Evolutionary conservation across 305 asterid genomes (phyloP).

Genomic region (Rubia peregrina): DNA sequence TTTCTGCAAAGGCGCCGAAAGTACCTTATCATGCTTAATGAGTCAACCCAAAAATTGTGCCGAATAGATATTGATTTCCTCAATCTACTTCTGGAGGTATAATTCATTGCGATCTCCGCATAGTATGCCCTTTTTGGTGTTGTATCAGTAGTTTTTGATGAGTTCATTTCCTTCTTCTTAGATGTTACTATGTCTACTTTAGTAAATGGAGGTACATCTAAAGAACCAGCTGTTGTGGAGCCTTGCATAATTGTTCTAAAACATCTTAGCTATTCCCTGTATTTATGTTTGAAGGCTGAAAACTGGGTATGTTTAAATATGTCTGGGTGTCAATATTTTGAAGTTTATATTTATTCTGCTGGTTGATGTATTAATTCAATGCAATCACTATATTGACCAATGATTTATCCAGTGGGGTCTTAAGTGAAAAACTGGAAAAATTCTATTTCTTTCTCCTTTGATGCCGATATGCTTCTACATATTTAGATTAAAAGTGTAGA

Average conservation of each 20-base stretch:
- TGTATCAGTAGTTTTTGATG: slow-evolving; percentile 4
- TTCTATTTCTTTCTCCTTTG: background rate
- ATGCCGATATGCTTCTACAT: background rate
- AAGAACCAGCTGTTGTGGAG: slow-evolving; percentile 46
- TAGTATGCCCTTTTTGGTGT: slow-evolving; percentile 3
- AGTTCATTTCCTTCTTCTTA: slow-evolving; percentile 25
- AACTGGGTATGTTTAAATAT: slow-evolving; percentile 49
- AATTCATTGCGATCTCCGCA: slow-evolving; percentile 8
- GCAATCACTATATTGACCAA: too few species aligned
- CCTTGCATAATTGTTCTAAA: slow-evolving; percentile 66
- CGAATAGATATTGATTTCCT: slow-evolving; percentile 53
- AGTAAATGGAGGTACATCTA: slow-evolving; percentile 31
- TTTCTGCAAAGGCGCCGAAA: slow-evolving; percentile 54
- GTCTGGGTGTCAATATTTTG: background rate
- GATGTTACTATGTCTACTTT: slow-evolving; percentile 44
- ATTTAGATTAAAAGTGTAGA: background rate
- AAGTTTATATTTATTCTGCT: background rate
- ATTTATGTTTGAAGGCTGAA: slow-evolving; percentile 48
- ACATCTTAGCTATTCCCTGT: slow-evolving; percentile 56
- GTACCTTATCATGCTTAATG: slow-evolving; percentile 32
- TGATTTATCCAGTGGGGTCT: background rate
- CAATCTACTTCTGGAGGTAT: slow-evolving; percentile 81
- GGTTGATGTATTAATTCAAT: background rate
- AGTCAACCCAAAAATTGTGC: slow-evolving; percentile 37
- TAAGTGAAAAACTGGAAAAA: background rate